These are phyloP conservation scores for Eimeria praecox DNA, from an alignment of 169 alveolate genomes.

Conservation along the genomic window DNA sequence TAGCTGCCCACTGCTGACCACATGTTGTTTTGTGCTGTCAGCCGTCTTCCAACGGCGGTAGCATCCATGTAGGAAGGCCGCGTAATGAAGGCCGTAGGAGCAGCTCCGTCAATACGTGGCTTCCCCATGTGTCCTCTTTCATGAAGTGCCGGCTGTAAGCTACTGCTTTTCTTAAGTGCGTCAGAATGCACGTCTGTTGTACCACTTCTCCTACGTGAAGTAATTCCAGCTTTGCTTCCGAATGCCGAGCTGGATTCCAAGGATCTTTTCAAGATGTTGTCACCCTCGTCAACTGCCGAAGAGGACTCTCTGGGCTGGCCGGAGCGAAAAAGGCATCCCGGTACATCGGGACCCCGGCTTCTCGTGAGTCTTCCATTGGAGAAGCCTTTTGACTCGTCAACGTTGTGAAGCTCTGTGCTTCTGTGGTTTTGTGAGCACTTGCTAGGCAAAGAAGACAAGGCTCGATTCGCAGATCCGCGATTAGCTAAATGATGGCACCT, in stretches of 20 bases:
- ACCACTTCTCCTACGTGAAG: neutral
- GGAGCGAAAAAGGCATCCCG: neutral
- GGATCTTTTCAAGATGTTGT: neutral
- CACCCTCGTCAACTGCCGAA: neutral
- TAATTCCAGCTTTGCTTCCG: neutral
- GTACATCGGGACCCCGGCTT: neutral
- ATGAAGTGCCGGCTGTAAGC: neutral
- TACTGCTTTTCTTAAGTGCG: neutral
- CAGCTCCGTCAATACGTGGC: neutral
- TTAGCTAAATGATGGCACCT: neutral
- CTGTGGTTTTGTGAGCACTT: neutral
- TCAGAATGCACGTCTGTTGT: neutral
- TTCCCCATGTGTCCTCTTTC: neutral
- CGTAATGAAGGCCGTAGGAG: neutral
- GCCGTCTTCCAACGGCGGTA: conserved; percentile 50
- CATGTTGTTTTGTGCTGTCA: conserved; percentile 51
- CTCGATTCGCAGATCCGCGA: neutral
- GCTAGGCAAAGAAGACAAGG: neutral
- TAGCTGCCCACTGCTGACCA: conserved; percentile 66
- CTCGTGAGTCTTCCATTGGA: neutral
- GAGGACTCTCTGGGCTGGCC: neutral
- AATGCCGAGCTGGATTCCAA: neutral
- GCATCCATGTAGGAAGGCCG: conserved; percentile 24
- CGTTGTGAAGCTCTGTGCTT: neutral
- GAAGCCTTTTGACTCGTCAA: neutral